phyloP scores from a whole-genome alignment of 352 stramenopile genomes.

The Phytophthora melonis region DNA sequence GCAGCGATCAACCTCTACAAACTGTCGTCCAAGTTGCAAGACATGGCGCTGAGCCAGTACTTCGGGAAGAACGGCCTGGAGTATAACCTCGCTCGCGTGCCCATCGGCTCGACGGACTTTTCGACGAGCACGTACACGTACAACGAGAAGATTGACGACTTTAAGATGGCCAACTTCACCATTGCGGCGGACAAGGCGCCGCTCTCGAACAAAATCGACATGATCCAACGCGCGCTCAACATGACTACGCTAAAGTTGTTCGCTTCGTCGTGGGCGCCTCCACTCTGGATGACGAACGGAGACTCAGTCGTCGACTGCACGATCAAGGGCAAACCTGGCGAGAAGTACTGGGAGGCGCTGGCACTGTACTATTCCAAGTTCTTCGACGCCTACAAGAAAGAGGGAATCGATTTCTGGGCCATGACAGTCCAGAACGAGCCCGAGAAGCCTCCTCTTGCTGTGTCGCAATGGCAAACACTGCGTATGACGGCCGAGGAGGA shows the following conservation, averaged over 20 bases:
- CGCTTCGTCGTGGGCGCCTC: slow-evolving; percentile 82
- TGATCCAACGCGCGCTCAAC: slow-evolving; percentile 50
- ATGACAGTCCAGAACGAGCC: slow-evolving; percentile 90
- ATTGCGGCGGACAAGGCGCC: slow-evolving; percentile 17
- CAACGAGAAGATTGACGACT: slow-evolving; percentile 71
- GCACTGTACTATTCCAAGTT: slow-evolving; percentile 23
- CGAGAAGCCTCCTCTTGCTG: slow-evolving; percentile 43
- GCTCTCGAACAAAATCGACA: slow-evolving; percentile 17
- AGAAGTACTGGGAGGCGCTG: slow-evolving; percentile 72
- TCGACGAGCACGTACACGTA: slow-evolving; percentile 77
- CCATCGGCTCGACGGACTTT: slow-evolving; percentile 90
- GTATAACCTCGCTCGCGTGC: slow-evolving; percentile 81
- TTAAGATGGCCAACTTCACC: slow-evolving; percentile 75
- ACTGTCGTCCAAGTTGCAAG: slow-evolving; percentile 58
- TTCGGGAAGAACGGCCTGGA: slow-evolving; percentile 59
- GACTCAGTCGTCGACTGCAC: slow-evolving; percentile 58
- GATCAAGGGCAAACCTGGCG: slow-evolving; percentile 58
- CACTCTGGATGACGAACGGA: slow-evolving; percentile 84
- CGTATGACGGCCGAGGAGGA: slow-evolving; percentile 53
- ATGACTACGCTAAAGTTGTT: slow-evolving; percentile 77
- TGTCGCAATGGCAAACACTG: slow-evolving; percentile 62
- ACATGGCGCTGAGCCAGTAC: slow-evolving; percentile 71
- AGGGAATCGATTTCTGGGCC: slow-evolving; percentile 76
- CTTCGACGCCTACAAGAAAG: slow-evolving; percentile 38
- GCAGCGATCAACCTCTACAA: slow-evolving; percentile 82